phyloP scores from a whole-genome alignment of 768 basidiomycete species.

The Sporobolomyces pararoseus region DNA sequence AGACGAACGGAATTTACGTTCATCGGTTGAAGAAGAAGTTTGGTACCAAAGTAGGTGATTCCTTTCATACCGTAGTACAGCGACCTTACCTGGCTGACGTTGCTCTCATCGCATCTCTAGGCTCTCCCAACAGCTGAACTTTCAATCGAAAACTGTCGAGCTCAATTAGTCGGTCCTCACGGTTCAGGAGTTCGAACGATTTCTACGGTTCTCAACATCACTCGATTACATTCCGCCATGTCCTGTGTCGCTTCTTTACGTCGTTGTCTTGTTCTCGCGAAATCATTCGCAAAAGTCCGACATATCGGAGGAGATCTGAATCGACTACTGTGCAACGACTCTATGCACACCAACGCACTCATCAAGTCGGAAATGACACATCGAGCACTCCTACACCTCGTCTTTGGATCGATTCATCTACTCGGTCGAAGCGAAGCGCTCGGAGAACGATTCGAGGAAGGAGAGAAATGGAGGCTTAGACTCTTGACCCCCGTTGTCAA shows the following conservation, averaged over 20 bases:
- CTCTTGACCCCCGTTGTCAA: constrained; percentile 67
- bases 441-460: constrained; percentile 42
- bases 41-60: constrained; percentile 54
- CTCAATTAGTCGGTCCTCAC: constrained; percentile 59
- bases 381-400: constrained; percentile 63
- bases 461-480: constrained; percentile 59
- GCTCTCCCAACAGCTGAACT: constrained; percentile 72
- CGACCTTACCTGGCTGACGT: background rate
- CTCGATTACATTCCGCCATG: constrained; percentile 65
- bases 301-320: constrained; percentile 51
- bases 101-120: no score
- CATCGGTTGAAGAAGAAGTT: constrained; percentile 76
- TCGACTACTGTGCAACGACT: constrained; percentile 56
- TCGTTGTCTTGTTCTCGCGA: constrained; percentile 64
- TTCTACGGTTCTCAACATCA: constrained; percentile 70
- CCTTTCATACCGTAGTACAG: background rate
- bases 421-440: constrained; percentile 63
- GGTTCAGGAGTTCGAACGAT: constrained; percentile 60
- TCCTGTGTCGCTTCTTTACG: constrained; percentile 59
- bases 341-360: constrained; percentile 64
- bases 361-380: constrained; percentile 63
- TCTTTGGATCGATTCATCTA: constrained; percentile 60
- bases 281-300: constrained; percentile 62
- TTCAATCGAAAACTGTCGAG: constrained; percentile 59
- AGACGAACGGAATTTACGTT: constrained; percentile 61